These are phyloP conservation scores for Nitzschia sp. DNA, from an alignment of 108 stramenopile species.

Conservation along the genomic window DNA sequence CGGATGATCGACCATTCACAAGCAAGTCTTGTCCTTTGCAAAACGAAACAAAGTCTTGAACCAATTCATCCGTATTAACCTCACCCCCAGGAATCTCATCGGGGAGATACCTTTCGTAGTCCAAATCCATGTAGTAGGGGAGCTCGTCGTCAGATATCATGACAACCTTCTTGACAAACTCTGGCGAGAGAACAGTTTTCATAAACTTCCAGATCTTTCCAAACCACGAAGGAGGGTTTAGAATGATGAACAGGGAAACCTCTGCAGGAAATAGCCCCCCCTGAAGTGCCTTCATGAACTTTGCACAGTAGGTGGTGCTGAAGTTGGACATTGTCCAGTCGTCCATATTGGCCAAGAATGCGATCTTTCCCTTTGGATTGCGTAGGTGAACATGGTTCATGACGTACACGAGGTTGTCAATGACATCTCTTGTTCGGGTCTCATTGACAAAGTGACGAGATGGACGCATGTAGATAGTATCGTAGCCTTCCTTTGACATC, in stretches of 20 bases:
- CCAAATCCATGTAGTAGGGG: conserved; percentile 20
- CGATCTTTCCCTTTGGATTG: conserved; percentile 36
- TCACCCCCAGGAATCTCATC: conserved; percentile 41
- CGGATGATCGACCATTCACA: background rate
- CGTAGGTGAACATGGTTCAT: conserved; percentile 37
- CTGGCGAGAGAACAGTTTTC: conserved; percentile 41
- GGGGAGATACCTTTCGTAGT: conserved; percentile 39
- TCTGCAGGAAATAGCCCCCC: conserved; percentile 39
- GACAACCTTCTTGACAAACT: conserved; percentile 44
- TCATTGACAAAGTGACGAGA: conserved; percentile 39
- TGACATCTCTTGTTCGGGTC: conserved; percentile 35
- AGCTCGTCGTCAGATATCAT: conserved; percentile 40
- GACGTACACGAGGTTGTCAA: conserved; percentile 46
- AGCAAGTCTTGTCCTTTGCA: background rate
- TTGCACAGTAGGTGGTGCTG: conserved; percentile 34
- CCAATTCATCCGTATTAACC: conserved; percentile 25
- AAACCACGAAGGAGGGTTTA: conserved; percentile 65
- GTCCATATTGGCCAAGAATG: conserved; percentile 56
- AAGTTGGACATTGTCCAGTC: conserved; percentile 53
- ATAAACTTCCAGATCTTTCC: conserved; percentile 46
- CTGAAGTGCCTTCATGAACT: conserved; percentile 52
- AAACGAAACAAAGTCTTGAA: conserved; percentile 41
- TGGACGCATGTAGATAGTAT: conserved; percentile 55
- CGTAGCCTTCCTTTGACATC: conserved; percentile 38
- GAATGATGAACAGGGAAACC: conserved; percentile 48